These are phyloP conservation scores for Dacryopinax primogenitus DNA, from an alignment of 768 basidiomycete species.

Conservation along the genomic window DNA sequence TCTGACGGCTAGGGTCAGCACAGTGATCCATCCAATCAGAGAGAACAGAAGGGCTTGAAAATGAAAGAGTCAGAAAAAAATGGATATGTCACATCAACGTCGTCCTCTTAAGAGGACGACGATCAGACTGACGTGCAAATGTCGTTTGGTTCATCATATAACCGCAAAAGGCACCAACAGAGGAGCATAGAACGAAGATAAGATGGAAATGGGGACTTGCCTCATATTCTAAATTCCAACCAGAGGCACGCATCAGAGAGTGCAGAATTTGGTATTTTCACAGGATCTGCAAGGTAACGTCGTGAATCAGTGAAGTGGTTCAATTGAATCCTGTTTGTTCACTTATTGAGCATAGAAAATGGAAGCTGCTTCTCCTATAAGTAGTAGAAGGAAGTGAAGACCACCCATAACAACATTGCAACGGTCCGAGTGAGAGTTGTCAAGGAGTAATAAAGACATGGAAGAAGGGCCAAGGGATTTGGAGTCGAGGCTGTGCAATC, in stretches of 20 bases:
- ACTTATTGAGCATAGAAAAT: neutral
- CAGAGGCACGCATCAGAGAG: neutral
- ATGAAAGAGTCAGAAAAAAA: neutral
- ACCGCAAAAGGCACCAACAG: neutral
- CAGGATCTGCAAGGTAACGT: neutral
- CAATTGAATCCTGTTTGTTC: too few species aligned
- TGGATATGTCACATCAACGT: neutral
- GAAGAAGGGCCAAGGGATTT: too few species aligned
- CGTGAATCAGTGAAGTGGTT: neutral
- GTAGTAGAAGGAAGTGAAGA: too few species aligned
- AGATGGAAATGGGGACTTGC: neutral
- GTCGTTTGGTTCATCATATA: neutral
- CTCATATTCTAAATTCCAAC: neutral
- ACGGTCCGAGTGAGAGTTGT: too few species aligned
- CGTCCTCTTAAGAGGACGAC: neutral
- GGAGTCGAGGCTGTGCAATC: too few species aligned
- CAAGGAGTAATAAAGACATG: too few species aligned
- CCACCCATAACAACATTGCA: too few species aligned
- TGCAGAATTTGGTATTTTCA: neutral
- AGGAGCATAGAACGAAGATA: neutral
- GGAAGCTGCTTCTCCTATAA: neutral
- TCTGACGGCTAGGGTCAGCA: neutral
- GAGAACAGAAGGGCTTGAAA: neutral
- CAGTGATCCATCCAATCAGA: neutral
- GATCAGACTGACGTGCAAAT: constrained; percentile 10